Conservation (phyloP, 768 basidiomycete genomes). For the Collybia sordida region DNA sequence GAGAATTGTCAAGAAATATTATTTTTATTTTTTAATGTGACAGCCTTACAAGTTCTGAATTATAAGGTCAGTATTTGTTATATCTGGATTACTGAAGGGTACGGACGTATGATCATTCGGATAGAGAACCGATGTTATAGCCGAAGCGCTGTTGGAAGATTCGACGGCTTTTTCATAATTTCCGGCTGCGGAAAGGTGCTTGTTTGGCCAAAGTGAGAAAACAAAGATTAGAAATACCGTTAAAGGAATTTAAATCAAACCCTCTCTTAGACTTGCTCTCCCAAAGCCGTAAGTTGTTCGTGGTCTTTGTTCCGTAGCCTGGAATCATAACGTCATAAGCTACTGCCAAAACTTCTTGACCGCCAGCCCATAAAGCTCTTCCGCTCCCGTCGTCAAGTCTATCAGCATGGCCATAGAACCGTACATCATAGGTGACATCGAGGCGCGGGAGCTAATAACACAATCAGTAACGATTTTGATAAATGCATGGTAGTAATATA, state of each 20-base stretch:
- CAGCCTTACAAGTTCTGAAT: constrained; percentile 47
- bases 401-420: constrained; percentile 88
- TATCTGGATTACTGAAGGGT: constrained; percentile 7
- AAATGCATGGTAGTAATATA: constrained; percentile 9
- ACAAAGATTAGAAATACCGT: constrained; percentile 49
- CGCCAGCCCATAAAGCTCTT: constrained; percentile 78
- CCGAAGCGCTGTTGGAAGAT: constrained; percentile 85
- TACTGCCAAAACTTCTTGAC: constrained; percentile 90
- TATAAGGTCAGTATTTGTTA: constrained; percentile 2
- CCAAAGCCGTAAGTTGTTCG: constrained; percentile 88
- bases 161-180: constrained; percentile 91
- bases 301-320: constrained; percentile 78
- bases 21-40: too few relatives aligned
- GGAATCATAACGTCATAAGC: constrained; percentile 97
- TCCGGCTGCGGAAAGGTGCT: constrained; percentile 54
- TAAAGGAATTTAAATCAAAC: constrained; percentile 95
- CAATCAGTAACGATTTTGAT: neutral
- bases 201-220: neutral
- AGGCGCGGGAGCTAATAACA: constrained; percentile 58
- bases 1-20: neutral
- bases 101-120: constrained; percentile 87
- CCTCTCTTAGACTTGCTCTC: constrained; percentile 86
- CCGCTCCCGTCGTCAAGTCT: constrained; percentile 56
- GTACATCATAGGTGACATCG: constrained; percentile 82
- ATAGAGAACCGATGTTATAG: constrained; percentile 94